Conservation (phyloP, 169 alveolate species). For the Plasmodium relictum region DNA sequence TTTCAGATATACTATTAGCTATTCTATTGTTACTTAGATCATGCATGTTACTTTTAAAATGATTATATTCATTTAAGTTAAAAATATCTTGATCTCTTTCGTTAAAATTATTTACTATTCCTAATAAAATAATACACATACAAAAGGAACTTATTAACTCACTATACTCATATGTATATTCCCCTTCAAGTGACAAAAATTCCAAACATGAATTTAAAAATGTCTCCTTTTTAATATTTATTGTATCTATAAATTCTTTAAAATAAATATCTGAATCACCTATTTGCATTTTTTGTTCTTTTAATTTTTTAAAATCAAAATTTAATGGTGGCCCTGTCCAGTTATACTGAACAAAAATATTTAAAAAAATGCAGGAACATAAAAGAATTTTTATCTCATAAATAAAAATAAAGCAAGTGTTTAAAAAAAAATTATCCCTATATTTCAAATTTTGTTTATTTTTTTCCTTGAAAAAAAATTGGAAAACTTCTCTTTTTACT, state of each 20-base stretch:
- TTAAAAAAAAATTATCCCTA: not conserved
- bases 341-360: constrained; percentile 66
- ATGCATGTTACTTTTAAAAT: not conserved
- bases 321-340: constrained; percentile 73
- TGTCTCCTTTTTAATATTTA: constrained; percentile 24
- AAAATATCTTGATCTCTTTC: not conserved
- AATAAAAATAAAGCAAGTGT: constrained; percentile 12
- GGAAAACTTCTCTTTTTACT: constrained; percentile 30
- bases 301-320: constrained; percentile 5
- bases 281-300: not conserved
- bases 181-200: constrained; percentile 69
- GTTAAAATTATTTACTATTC: constrained; percentile 40
- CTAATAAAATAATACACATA: constrained; percentile 32
- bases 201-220: constrained; percentile 58
- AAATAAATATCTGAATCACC: constrained; percentile 20
- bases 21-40: not conserved
- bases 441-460: constrained; percentile 11
- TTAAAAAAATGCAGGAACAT: constrained; percentile 55
- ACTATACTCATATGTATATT: constrained; percentile 51
- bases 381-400: constrained; percentile 58
- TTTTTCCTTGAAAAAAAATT: constrained; percentile 27
- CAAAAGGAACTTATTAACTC: constrained; percentile 36
- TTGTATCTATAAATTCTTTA: constrained; percentile 25
- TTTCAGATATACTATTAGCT: not conserved
- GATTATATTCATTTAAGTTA: constrained; percentile 14